Evolutionary conservation across 768 basidiomycete species (phyloP).

Genomic region (Tulasnella sp.): DNA sequence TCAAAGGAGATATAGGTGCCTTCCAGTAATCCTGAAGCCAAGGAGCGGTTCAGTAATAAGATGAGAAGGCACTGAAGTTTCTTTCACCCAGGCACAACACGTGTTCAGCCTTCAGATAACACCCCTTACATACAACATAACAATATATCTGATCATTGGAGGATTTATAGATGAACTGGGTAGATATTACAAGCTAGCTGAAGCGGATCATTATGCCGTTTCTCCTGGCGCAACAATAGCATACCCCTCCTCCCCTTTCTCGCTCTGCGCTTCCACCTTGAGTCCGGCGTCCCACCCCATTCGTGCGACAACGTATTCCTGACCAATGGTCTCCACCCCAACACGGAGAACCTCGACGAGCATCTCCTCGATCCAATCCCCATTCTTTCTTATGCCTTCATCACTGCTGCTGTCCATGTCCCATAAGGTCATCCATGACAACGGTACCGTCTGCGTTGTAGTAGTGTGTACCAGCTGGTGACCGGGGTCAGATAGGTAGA

Average conservation of each 20-base stretch:
- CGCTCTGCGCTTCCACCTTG: constrained; percentile 18
- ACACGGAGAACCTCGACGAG: constrained; percentile 78
- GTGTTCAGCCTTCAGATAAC: too few relatives aligned
- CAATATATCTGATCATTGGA: too few relatives aligned
- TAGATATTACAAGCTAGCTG: not conserved
- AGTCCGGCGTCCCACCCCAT: constrained; percentile 59
- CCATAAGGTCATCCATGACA: constrained; percentile 80
- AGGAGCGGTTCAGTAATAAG: not conserved
- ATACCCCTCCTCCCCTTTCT: not conserved
- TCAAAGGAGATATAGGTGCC: too few relatives aligned
- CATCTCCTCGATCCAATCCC: constrained; percentile 89
- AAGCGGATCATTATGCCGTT: constrained; percentile 24
- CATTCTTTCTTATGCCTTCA: constrained; percentile 9
- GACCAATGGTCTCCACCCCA: constrained; percentile 82
- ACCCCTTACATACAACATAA: too few relatives aligned
- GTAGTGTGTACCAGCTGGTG: constrained; percentile 71
- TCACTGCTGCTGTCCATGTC: constrained; percentile 36
- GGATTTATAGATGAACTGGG: too few relatives aligned
- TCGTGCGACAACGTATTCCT: constrained; percentile 76
- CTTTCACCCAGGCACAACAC: not conserved
- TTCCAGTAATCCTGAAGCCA: too few relatives aligned
- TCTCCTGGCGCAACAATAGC: constrained; percentile 5
- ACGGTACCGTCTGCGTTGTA: constrained; percentile 72
- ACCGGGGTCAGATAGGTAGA: constrained; percentile 64
- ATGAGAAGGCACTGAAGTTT: not conserved